These are phyloP conservation scores for Beta macrorhiza DNA, from an alignment of 179 eudicot species.

Conservation along the genomic window DNA sequence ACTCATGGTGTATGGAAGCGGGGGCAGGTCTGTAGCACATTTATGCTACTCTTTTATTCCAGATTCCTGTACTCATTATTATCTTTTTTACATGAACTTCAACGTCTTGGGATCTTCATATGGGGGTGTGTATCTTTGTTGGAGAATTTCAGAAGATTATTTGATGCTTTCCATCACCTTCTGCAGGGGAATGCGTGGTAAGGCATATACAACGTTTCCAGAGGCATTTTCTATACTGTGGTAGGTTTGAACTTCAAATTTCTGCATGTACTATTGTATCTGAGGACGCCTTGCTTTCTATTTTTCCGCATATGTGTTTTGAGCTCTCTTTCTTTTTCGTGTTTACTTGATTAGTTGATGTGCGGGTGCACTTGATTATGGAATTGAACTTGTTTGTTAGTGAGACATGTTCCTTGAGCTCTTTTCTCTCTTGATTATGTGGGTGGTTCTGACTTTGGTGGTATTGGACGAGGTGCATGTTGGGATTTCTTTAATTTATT, in stretches of 20 bases:
- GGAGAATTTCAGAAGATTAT: not conserved
- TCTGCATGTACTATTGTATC: not conserved
- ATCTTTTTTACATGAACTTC: not conserved
- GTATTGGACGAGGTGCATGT: too few relatives aligned
- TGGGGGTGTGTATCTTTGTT: not conserved
- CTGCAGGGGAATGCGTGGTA: constrained; percentile 86
- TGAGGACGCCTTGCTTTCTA: not conserved
- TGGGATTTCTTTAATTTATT: too few relatives aligned
- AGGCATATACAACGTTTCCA: constrained; percentile 56
- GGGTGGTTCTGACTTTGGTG: too few relatives aligned
- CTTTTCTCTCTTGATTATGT: too few relatives aligned
- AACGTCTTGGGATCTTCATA: not conserved
- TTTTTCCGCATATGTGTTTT: too few relatives aligned
- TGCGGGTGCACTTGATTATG: too few relatives aligned
- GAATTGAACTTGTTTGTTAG: too few relatives aligned
- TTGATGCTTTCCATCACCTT: constrained; percentile 6
- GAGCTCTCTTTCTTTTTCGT: too few relatives aligned
- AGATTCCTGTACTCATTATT: not conserved
- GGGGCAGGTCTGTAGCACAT: not conserved
- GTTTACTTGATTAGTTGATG: too few relatives aligned
- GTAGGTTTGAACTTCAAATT: constrained; percentile 38
- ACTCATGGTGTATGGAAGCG: not conserved
- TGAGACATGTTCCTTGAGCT: too few relatives aligned
- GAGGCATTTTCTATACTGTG: constrained; percentile 53
- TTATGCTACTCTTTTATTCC: not conserved